Conservation (phyloP, 2,329 filamentous ascomycete genomes). For the Tolypocladium album region DNA sequence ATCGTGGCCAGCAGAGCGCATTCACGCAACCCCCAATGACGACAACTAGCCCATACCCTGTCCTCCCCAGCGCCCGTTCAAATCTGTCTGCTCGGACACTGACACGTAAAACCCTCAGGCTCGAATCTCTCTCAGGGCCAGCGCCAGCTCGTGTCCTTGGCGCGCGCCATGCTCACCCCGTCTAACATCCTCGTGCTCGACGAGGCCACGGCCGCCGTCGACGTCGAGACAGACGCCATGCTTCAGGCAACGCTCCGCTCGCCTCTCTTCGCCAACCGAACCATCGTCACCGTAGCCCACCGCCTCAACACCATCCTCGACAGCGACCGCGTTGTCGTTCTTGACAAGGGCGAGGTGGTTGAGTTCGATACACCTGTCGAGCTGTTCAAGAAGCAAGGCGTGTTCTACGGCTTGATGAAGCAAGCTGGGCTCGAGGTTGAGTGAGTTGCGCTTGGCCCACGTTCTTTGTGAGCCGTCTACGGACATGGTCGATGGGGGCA, state of each 20-base stretch:
- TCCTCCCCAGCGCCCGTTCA: background rate
- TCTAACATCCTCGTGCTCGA: slow-evolving; percentile 96
- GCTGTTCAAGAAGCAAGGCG: slow-evolving; percentile 61
- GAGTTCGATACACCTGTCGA: slow-evolving; percentile 85
- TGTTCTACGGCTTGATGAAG: slow-evolving; percentile 84
- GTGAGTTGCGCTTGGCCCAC: slow-evolving; percentile 8
- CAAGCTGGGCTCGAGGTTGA: slow-evolving; percentile 67
- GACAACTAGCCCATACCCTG: background rate
- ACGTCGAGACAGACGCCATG: slow-evolving; percentile 58
- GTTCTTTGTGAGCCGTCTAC: background rate
- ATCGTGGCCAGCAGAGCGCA: background rate
- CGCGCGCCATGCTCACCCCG: slow-evolving; percentile 85
- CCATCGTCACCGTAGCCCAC: slow-evolving; percentile 97
- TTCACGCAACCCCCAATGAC: background rate
- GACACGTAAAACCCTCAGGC: slow-evolving; percentile 34
- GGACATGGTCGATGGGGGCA: background rate
- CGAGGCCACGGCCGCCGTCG: slow-evolving; percentile 77
- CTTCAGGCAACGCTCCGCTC: slow-evolving; percentile 53
- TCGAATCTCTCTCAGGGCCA: slow-evolving; percentile 95
- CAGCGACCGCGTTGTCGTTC: slow-evolving; percentile 81
- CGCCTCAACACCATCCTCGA: slow-evolving; percentile 95
- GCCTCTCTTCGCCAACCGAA: slow-evolving; percentile 72
- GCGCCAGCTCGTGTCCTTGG: slow-evolving; percentile 85
- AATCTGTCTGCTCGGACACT: background rate
- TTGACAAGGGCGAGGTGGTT: slow-evolving; percentile 80